phyloP scores from a whole-genome alignment of 805 yeast species.

The Candida tallmaniae region DNA sequence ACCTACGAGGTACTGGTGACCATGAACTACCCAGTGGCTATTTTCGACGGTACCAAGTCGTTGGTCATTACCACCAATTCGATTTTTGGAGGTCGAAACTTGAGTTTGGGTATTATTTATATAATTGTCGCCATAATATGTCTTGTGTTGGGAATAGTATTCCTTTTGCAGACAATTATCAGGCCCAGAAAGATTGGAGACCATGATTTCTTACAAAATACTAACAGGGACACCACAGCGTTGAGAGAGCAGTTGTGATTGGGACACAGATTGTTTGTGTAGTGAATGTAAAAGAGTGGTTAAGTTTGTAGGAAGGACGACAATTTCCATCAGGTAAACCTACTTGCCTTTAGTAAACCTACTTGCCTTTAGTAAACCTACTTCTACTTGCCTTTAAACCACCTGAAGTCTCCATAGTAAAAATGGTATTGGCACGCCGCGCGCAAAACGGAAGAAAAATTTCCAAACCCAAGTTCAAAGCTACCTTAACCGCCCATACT shows the following conservation, averaged over 20 bases:
- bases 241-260: constrained; percentile 25
- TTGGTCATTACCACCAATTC: constrained; percentile 77
- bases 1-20: constrained; percentile 64
- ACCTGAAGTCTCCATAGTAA: too few relatives aligned
- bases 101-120: constrained; percentile 80
- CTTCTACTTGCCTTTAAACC: too few relatives aligned
- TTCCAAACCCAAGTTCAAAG: neutral
- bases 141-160: constrained; percentile 65
- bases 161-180: constrained; percentile 74
- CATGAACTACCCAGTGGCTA: constrained; percentile 74
- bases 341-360: too few relatives aligned
- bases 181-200: constrained; percentile 85
- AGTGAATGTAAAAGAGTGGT: too few relatives aligned
- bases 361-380: too few relatives aligned
- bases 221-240: constrained; percentile 15
- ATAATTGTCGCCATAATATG: constrained; percentile 78
- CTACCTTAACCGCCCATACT: neutral
- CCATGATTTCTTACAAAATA: constrained; percentile 50
- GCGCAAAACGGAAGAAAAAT: too few relatives aligned
- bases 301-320: too few relatives aligned
- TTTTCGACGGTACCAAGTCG: constrained; percentile 87
- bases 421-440: too few relatives aligned
- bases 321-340: too few relatives aligned
- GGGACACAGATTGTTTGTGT: neutral
- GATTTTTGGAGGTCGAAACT: constrained; percentile 83